Percentiles rank a stretch among this genome's conserved stretches.
phyloP scores from a whole-genome alignment of 78 protist genomes.

The Dictyostelium brefeldianum region DNA sequence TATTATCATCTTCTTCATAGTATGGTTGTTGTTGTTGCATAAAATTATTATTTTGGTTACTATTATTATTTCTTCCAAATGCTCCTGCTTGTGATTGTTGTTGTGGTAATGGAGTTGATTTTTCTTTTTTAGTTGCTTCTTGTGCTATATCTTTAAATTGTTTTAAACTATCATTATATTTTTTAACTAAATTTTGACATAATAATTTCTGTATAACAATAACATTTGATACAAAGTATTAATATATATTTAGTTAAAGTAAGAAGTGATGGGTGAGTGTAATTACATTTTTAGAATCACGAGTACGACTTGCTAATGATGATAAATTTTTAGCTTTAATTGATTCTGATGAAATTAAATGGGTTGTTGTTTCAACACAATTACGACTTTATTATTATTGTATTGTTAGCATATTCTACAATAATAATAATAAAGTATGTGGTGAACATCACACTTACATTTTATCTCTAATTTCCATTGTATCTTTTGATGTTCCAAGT shows the following conservation, averaged over 20 bases:
- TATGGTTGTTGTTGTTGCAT: conserved; percentile 10
- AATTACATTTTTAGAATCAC: conserved; percentile 21
- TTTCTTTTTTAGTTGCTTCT: conserved; percentile 47
- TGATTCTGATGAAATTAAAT: conserved; percentile 26
- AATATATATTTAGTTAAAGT: no score
- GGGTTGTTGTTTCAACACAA: conserved; percentile 50
- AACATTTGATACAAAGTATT: no score
- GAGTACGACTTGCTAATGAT: not conserved
- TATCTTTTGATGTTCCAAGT: conserved; percentile 56
- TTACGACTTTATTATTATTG: conserved; percentile 36
- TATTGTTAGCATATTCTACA: no score
- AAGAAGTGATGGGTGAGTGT: no score
- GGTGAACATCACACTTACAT: no score
- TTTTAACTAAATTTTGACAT: conserved; percentile 44
- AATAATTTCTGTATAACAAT: conserved; percentile 56
- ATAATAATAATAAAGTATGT: no score
- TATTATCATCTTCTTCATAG: not conserved
- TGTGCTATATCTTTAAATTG: conserved; percentile 50
- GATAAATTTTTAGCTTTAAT: conserved; percentile 46
- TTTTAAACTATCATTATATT: conserved; percentile 37
- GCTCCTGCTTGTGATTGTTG: not conserved
- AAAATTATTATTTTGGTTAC: not conserved
- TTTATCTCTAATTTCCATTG: conserved; percentile 67
- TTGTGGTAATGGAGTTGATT: conserved; percentile 51
- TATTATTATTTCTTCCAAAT: not conserved